A percentile compares a stretch with the other conserved stretches of the same genome.
Conservation (phyloP, 768 basidiomycete genomes). For the Collybia nuda region DNA sequence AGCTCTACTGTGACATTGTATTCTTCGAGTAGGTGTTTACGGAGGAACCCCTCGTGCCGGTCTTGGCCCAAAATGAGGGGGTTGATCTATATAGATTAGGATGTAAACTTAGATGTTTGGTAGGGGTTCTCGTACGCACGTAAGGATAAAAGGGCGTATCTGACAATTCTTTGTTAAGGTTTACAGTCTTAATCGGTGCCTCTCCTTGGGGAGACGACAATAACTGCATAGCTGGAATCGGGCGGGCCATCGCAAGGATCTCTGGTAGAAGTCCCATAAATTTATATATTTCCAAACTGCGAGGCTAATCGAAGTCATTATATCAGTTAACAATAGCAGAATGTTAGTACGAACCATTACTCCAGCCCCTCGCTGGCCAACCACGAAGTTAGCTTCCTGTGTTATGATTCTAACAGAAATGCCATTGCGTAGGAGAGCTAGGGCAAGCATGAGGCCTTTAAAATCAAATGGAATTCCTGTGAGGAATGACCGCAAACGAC, state of each 20-base stretch:
- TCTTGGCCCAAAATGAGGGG: slow-evolving; percentile 34
- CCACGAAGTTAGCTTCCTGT: slow-evolving; percentile 32
- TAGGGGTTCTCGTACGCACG: not conserved
- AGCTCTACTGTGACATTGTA: slow-evolving; percentile 37
- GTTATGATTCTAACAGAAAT: slow-evolving; percentile 53
- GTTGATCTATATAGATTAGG: slow-evolving; percentile 27
- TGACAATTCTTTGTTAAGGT: not conserved
- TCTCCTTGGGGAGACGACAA: not conserved
- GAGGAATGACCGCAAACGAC: too few relatives aligned
- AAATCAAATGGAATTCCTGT: too few relatives aligned
- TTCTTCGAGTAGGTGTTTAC: slow-evolving; percentile 25
- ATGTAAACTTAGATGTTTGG: not conserved
- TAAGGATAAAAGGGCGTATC: not conserved
- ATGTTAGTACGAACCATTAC: slow-evolving; percentile 28
- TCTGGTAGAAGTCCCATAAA: not conserved
- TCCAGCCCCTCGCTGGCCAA: slow-evolving; percentile 37
- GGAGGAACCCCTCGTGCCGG: slow-evolving; percentile 35
- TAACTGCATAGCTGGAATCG: not conserved
- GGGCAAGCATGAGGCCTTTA: slow-evolving; percentile 32
- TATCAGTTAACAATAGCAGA: too few relatives aligned
- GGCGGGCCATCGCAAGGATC: not conserved
- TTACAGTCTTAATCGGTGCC: not conserved
- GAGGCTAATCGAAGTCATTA: not conserved
- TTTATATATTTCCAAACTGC: not conserved
- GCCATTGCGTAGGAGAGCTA: slow-evolving; percentile 41